Base-by-base conservation (phyloP, 495 filamentous ascomycete species). In the Symbiotaphrina buchneri region DNA sequence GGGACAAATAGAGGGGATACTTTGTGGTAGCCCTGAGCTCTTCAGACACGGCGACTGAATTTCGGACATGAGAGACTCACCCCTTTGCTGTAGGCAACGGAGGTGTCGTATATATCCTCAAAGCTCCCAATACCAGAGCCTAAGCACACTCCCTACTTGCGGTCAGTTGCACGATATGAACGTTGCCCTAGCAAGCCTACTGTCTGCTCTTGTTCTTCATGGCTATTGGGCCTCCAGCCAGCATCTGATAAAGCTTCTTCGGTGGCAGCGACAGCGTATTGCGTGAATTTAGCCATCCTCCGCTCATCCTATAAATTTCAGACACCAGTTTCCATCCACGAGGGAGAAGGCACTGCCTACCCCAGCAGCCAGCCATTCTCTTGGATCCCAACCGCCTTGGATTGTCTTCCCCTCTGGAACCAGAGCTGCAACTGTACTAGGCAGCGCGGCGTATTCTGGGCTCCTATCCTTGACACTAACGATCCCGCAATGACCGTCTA, bases 41-140 rank as follows among this genome's bases (percentile, higher is more conserved):
- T 6, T 11, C 25, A 15, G 18, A 35, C n/a, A n/a, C n/a, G n/a
- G n/a, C n/a, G n/a, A n/a, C n/a, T n/a, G n/a, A n/a, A n/a, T n/a
- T n/a, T n/a, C 10, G 19, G 21, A 24, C 10, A 13, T n/a, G n/a
- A n/a, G 28, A 21, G 27, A 54, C 66, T 54, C 39, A 82, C 82
- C 37, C 71, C 69, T 55, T 67, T 61, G 23, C 76, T 61, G 51
- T 74, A 90, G 2, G 65, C 65, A 26, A 91, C 46, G 25, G 75
- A 80, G 1, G 82, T 85, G 36, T 72, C 53, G 49, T 85, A 92
- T 6, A 87, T 64, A 39, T 92, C 82, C 15, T 90, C 76, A 22
- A 97, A 63, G 45, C 80, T 92, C 5, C 87, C 87, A 43, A 97
- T 95, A 2, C 87, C 87, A 27, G 82, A 93, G n/a, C 87, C 87